Base-by-base conservation (phyloP, 1,284 basidiomycete species). In the Volvariella volvacea region DNA sequence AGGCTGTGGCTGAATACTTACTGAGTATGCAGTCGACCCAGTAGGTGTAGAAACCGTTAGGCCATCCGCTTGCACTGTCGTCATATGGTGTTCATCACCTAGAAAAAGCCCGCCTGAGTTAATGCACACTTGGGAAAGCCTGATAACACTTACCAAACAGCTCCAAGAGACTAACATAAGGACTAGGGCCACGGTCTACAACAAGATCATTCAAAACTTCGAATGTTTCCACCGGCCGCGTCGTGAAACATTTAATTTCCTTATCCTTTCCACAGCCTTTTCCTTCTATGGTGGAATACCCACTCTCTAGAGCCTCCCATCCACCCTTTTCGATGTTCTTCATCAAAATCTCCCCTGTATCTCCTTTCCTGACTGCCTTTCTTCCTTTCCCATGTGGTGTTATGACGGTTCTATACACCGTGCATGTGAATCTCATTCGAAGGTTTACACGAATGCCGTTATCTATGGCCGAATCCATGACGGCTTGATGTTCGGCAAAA, bases 41-140 rank as follows among this genome's bases (percentile, higher is more conserved):
- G 95, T 99, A 1, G 95, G 95, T 0, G 95, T 99, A 1, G 96
- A 89, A 12, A 99, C 88, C 22, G 90, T 94, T 20, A 99, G 70
- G 2, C 96, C 96, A 59, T 99, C 96, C 0, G 95, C 96, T 67
- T 99, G 96, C 1, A 98, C 96, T 0, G 96, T 99, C 0, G 96
- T 99, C 77, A 99, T 85, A 68, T 99, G 96, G 62, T 98, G 92
- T 55, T 99, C 95, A 58, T 99, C 96, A 48, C 92, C 93, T 96
- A 50, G 21, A 44, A 39, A 56, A 47, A 48, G 46, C 14, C 22
- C 15, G 17, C 2, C 8, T 39, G 3, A 48, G 17, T 22, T 20
- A 28, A 37, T 25, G 21, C 30, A 22, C 10, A 17, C n/a, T n/a
- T n/a, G n/a, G n/a, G n/a, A 25, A 43, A 34, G 25, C 12, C 25